phyloP scores from a whole-genome alignment of 352 stramenopile genomes.

The Achlya hypogyna region DNA sequence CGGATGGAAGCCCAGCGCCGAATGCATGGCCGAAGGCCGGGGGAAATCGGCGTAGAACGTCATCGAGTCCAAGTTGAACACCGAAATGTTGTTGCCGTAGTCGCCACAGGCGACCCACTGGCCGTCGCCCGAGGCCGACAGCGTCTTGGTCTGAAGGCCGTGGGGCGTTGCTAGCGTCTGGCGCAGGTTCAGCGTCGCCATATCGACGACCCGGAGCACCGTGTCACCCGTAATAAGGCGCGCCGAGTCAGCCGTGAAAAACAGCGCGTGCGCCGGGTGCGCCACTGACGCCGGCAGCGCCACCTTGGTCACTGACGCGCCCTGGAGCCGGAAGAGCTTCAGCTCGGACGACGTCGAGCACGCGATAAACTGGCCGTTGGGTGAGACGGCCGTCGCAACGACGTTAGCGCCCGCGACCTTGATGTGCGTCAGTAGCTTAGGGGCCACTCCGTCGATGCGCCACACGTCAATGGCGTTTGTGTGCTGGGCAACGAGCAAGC shows the following conservation, averaged over 20 bases:
- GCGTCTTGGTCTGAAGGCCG: slow-evolving; percentile 23
- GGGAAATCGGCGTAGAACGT: slow-evolving; percentile 66
- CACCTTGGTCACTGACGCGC: slow-evolving; percentile 37
- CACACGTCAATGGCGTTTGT: slow-evolving; percentile 69
- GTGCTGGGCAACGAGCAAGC: slow-evolving; percentile 58
- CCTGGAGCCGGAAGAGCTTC: slow-evolving; percentile 82
- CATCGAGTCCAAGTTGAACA: slow-evolving; percentile 85
- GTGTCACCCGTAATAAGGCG: slow-evolving; percentile 52
- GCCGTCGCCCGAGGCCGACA: slow-evolving; percentile 67
- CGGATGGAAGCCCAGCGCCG: slow-evolving; percentile 66
- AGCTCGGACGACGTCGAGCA: slow-evolving; percentile 76
- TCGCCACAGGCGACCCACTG: slow-evolving; percentile 73
- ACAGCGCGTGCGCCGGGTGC: slow-evolving; percentile 6
- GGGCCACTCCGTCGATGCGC: slow-evolving; percentile 33
- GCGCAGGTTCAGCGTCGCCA: slow-evolving; percentile 59
- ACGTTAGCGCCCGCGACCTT: slow-evolving; percentile 80
- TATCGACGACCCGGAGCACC: slow-evolving; percentile 57
- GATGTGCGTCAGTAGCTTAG: slow-evolving; percentile 69
- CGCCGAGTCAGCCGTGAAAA: slow-evolving; percentile 32
- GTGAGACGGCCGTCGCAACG: slow-evolving; percentile 69
- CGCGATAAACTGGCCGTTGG: slow-evolving; percentile 78
- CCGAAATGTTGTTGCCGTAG: slow-evolving; percentile 50
- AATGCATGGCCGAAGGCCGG: slow-evolving; percentile 60
- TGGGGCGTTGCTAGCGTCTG: slow-evolving; percentile 49
- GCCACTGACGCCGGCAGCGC: slow-evolving; percentile 28